Base-by-base conservation (phyloP, 2,329 filamentous ascomycete species). In the Harringtonia aguacate region DNA sequence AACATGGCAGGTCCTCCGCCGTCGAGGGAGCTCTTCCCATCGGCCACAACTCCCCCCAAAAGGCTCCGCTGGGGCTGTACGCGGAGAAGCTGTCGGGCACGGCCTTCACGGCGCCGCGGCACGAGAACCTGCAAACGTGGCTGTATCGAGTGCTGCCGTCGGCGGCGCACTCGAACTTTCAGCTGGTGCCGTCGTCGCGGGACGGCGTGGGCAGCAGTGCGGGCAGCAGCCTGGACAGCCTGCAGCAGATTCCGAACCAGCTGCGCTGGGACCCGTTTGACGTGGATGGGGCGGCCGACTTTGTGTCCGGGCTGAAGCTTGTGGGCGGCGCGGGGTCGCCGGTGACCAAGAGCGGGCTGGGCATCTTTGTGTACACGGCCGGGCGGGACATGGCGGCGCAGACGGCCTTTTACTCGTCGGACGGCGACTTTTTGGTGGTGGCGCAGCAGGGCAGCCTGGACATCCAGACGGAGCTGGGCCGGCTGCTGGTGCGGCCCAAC, bases 401-500 rank as follows among this genome's bases (percentile, higher is more conserved):
- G 33, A 70, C 81, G 40, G 86, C 86, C 0, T 94, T 89, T 60
- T 94, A 90, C 69, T 89, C 83, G 4, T 82, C 86, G 0, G 85
- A 90, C 56, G 85, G 85, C 13, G 85, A 90, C 58, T 75, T 86
- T 53, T 62, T 89, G 45, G 79, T 90, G 49, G 82, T 90, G 14
- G 72, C 82, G 2, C 85, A 90, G 58, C 75, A 84, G 50, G 85
- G 85, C 3, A 70, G 72, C 14, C 64, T 90, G 33, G 83, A 89
- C 55, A 82, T 90, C 49, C 76, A 81, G 54, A 90, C 85, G 1
- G 85, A 90, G 61, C 68, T 89, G 39, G 86, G 85, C 37, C 75
- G 73, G 56, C 65, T 90, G 7, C 72, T 86, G 36, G 78, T 89
- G n/a, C 73, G 84, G 43, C 84, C 84, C 2, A 81, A 83, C 59